Base-by-base conservation (phyloP, 2,329 filamentous ascomycete species). In the Hypoxylon sp. region DNA sequence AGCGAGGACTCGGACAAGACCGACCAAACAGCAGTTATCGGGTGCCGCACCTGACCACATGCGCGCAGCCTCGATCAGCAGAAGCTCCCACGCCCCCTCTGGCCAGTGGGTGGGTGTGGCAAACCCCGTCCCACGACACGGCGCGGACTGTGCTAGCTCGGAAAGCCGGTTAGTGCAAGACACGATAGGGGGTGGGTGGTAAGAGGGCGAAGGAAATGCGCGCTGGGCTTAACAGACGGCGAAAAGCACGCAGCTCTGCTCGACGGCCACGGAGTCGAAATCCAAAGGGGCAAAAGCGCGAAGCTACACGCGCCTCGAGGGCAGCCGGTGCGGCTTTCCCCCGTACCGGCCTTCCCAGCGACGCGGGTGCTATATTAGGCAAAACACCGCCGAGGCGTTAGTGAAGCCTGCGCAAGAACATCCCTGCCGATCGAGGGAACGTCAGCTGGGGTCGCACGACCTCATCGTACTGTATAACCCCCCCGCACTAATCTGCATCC, bases 11-110 rank as follows among this genome's bases (percentile, higher is more conserved):
- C 63, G 66, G 66, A 42, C 46, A 56, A 58, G 52, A 36, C 66
- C 63, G 66, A 50, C 67, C 67, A 69, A 69, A 69, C 64, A 69
- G 60, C 64, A 69, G 49, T 52, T 60, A 65, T 65, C 61, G 54
- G 64, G 26, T 62, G 48, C 61, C 64, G 64, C 67, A 69, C 64
- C 67, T 69, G 64, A 67, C 51, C 67, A 61, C 44, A 40, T 32
- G 4, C 60, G 55, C 33, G 36, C 48, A 44, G 46, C 50, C 36
- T 64, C 24, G 46, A 63, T 65, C 58, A 61, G 26, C 61, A 61
- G 18, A 53, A 57, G 44, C 38, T 65, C 61, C 58, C 65, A 68
- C 62, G 54, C 52, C 49, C n/a, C n/a, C n/a, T 51, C 42, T 14
- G 8, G 45, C 51, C 38, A 48, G 20, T 61, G 44, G n/a, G n/a